A percentile compares a stretch with the other conserved stretches of the same genome.
These are phyloP conservation scores for Glycine latifolia DNA, from an alignment of 306 rosid genomes.

Conservation along the genomic window DNA sequence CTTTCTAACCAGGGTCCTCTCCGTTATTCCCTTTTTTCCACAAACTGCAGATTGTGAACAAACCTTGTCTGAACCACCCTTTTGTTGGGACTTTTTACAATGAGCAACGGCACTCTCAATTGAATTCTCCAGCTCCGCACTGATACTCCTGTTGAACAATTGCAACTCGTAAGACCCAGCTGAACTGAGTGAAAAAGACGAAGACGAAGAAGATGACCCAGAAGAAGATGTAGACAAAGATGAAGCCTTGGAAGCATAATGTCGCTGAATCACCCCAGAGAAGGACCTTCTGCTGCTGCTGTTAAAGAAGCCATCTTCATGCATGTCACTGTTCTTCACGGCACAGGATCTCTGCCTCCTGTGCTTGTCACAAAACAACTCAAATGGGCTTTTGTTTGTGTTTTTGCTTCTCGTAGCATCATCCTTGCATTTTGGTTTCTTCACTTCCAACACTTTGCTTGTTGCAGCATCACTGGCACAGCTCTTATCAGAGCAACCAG, in stretches of 20 bases:
- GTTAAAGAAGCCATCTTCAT: slow-evolving; percentile 41
- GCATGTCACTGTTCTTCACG: slow-evolving; percentile 49
- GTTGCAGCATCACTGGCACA: slow-evolving; percentile 34
- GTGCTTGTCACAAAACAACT: slow-evolving; percentile 31
- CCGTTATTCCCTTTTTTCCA: slow-evolving; percentile 42
- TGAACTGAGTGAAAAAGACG: slow-evolving; percentile 74
- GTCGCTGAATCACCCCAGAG: slow-evolving; percentile 65
- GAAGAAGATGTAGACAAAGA: slow-evolving; percentile 59
- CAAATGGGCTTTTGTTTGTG: slow-evolving; percentile 46
- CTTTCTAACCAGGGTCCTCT: background rate
- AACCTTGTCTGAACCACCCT: slow-evolving; percentile 38
- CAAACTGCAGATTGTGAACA: slow-evolving; percentile 49
- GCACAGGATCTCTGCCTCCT: slow-evolving; percentile 34
- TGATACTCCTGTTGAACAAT: slow-evolving; percentile 54
- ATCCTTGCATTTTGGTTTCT: slow-evolving; percentile 34
- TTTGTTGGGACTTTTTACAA: slow-evolving; percentile 65
- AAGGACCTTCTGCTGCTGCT: slow-evolving; percentile 64
- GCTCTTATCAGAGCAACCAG: slow-evolving; percentile 55
- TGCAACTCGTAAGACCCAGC: slow-evolving; percentile 32
- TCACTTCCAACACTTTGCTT: slow-evolving; percentile 37
- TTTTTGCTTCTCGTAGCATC: background rate
- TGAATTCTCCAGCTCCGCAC: slow-evolving; percentile 62
- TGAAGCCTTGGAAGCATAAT: slow-evolving; percentile 44
- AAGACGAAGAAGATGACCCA: slow-evolving; percentile 56
- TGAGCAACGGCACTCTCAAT: slow-evolving; percentile 83